These are phyloP conservation scores for Russula lepida DNA, from an alignment of 768 basidiomycete species.

Conservation along the genomic window DNA sequence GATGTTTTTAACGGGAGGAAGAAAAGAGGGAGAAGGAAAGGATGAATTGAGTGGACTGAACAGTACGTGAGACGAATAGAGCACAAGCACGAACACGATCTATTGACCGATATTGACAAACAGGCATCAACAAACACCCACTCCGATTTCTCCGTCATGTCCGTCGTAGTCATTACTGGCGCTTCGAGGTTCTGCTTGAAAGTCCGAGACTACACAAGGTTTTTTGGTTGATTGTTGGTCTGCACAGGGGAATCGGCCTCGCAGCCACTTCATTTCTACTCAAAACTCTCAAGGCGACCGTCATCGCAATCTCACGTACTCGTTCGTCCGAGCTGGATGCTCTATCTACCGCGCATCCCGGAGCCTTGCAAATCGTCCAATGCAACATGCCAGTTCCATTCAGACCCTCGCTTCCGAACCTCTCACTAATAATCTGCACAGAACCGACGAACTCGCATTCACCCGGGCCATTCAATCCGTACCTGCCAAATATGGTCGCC, in stretches of 20 bases:
- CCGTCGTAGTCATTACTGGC: slow-evolving; percentile 71
- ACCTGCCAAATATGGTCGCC: slow-evolving; percentile 44
- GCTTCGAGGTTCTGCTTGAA: slow-evolving; percentile 57
- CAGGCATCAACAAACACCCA: slow-evolving; percentile 6
- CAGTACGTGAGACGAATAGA: too few species aligned
- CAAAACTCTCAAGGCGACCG: slow-evolving; percentile 50
- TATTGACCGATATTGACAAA: slow-evolving; percentile 9
- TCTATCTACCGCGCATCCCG: slow-evolving; percentile 35
- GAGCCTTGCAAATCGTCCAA: slow-evolving; percentile 43
- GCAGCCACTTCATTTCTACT: slow-evolving; percentile 65
- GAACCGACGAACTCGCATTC: slow-evolving; percentile 50
- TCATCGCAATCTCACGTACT: slow-evolving; percentile 71
- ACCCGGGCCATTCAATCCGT: slow-evolving; percentile 48
- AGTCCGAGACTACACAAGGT: background rate
- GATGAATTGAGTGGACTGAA: background rate
- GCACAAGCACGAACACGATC: too few species aligned
- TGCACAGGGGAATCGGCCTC: slow-evolving; percentile 61
- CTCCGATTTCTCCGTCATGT: slow-evolving; percentile 21
- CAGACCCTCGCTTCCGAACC: background rate
- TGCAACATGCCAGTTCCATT: slow-evolving; percentile 68
- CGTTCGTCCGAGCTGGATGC: slow-evolving; percentile 52
- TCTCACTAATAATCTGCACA: slow-evolving; percentile 26
- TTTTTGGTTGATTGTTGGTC: slow-evolving; percentile 17
- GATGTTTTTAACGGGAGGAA: slow-evolving; percentile 21
- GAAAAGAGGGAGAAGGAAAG: slow-evolving; percentile 27